A percentile compares a stretch with the other conserved stretches of the same genome.
phyloP scores from a whole-genome alignment of 176 grass and related monocot species.

The Dendrocalamus sinicus region DNA sequence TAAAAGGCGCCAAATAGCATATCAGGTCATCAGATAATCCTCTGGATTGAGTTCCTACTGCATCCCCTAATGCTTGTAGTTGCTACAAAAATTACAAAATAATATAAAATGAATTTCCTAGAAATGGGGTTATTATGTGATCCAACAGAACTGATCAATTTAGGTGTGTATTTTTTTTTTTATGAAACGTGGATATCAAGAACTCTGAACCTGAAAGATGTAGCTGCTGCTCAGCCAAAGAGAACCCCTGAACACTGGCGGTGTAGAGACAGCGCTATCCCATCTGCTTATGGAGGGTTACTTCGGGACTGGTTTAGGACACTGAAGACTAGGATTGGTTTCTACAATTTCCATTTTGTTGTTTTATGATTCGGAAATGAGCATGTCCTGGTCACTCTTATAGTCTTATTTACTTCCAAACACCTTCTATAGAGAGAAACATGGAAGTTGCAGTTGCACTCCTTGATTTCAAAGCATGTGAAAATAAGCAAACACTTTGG shows the following conservation, averaged over 20 bases:
- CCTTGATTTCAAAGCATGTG: background rate
- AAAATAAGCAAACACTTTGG: background rate
- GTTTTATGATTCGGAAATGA: background rate
- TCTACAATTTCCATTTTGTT: conserved; percentile 7
- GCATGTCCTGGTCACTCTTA: background rate
- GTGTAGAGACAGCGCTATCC: background rate
- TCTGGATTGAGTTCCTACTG: conserved; percentile 68
- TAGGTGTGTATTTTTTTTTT: background rate
- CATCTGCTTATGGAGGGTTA: background rate
- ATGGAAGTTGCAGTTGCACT: background rate
- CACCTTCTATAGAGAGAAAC: background rate
- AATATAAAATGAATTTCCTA: background rate
- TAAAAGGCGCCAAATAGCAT: conserved; percentile 60
- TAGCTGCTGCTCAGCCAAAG: background rate
- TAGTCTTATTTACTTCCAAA: background rate
- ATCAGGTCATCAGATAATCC: conserved; percentile 90
- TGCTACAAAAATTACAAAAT: conserved; percentile 56
- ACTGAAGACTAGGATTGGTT: background rate
- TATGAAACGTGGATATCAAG: background rate
- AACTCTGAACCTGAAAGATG: background rate
- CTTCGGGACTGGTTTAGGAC: background rate
- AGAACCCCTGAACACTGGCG: background rate
- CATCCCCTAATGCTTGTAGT: conserved; percentile 77
- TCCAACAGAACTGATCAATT: conserved; percentile 25
- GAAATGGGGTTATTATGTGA: background rate